Conservation (phyloP, 306 rosid species). For the Trichosanthes cucumerina region DNA sequence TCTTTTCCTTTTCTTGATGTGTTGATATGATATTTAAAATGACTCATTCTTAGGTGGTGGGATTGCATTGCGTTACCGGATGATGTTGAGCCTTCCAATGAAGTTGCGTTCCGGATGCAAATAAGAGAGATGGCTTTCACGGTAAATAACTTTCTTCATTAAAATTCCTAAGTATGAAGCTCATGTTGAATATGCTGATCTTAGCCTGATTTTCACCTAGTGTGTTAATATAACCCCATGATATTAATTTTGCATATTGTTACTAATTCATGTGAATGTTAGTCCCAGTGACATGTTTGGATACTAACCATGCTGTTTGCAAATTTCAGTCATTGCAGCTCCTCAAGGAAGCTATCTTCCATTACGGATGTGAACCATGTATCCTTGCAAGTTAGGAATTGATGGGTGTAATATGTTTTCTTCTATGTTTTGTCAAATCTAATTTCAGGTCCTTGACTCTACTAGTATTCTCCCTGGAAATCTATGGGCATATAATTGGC, state of each 20-base stretch:
- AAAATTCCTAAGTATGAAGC: neutral
- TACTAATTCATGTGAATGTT: neutral
- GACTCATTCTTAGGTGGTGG: constrained; percentile 77
- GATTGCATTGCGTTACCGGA: constrained; percentile 85
- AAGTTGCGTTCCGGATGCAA: constrained; percentile 63
- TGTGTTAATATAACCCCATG: neutral
- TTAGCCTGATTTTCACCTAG: neutral
- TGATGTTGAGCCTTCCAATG: constrained; percentile 66
- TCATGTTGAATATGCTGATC: neutral
- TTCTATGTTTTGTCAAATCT: constrained; percentile 13
- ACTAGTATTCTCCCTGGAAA: constrained; percentile 83
- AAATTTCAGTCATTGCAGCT: constrained; percentile 78
- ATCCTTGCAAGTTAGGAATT: constrained; percentile 45
- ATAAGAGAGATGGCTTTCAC: constrained; percentile 68
- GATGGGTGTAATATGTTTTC: constrained; percentile 14
- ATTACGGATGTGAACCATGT: constrained; percentile 74
- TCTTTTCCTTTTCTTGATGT: neutral
- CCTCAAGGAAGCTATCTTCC: constrained; percentile 69
- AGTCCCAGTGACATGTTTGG: neutral
- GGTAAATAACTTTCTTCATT: constrained; percentile 30
- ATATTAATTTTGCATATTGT: neutral
- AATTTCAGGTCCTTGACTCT: constrained; percentile 42
- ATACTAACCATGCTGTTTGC: constrained; percentile 17
- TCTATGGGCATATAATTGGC: constrained; percentile 88
- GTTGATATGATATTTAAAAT: constrained; percentile 9